phyloP scores from a whole-genome alignment of 2,329 filamentous ascomycete genomes.

The Helotiales sp. region DNA sequence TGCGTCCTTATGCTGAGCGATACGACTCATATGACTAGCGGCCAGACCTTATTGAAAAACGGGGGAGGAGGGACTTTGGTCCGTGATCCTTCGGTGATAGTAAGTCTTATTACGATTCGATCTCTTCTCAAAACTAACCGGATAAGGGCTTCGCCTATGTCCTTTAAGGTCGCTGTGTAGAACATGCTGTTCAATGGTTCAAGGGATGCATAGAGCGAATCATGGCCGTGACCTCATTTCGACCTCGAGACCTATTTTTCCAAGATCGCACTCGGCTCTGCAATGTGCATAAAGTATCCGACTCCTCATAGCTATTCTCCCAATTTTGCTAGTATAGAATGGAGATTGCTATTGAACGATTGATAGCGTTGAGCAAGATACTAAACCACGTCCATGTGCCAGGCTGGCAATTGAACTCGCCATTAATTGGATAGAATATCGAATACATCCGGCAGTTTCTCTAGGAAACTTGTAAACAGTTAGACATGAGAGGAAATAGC shows the following conservation, averaged over 20 bases:
- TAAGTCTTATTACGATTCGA: too few species aligned
- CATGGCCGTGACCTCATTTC: not conserved
- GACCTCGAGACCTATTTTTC: not conserved
- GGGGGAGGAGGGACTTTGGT: not conserved
- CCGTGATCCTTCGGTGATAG: not conserved
- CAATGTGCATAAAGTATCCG: not conserved
- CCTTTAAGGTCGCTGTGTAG: slow-evolving; percentile 1
- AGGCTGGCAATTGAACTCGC: not conserved
- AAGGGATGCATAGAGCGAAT: slow-evolving; percentile 2
- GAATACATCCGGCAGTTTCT: not conserved
- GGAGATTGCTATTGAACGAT: not conserved
- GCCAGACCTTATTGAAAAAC: not conserved
- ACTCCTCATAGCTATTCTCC: not conserved
- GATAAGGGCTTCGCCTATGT: not conserved
- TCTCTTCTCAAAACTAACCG: not conserved
- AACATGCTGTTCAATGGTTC: not conserved
- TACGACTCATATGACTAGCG: not conserved
- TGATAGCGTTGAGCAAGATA: not conserved
- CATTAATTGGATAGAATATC: not conserved
- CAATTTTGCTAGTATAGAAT: not conserved
- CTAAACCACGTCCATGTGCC: not conserved
- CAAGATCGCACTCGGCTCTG: not conserved
- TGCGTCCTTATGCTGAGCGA: slow-evolving; percentile 4
- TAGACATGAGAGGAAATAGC: not conserved
- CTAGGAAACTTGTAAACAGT: slow-evolving; percentile 3